Conservation (phyloP, 495 filamentous ascomycete genomes). For the Hypoxylon subgilvum region DNA sequence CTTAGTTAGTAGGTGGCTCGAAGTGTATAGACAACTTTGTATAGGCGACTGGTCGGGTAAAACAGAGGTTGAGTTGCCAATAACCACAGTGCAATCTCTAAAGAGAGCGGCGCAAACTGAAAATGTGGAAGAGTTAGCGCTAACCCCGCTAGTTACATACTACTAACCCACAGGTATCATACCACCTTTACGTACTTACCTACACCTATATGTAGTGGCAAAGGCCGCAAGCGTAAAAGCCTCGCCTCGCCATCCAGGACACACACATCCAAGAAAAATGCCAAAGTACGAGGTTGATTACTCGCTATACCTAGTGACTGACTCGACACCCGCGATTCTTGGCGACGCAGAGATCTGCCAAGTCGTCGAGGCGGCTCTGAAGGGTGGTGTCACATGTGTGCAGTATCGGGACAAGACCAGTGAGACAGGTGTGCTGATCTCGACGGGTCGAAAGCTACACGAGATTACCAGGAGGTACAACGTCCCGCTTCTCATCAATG, state of each 20-base stretch:
- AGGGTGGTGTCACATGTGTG: slow-evolving; percentile 84
- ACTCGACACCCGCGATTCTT: slow-evolving; percentile 78
- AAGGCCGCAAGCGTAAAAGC: slow-evolving; percentile 2
- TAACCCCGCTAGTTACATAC: slow-evolving; percentile 22
- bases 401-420: slow-evolving; percentile 90
- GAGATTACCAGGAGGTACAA: slow-evolving; percentile 66
- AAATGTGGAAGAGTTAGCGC: not conserved
- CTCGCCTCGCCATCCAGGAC: not conserved
- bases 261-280: slow-evolving; percentile 32
- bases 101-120: not conserved
- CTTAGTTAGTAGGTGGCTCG: not conserved
- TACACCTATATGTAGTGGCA: too few relatives aligned
- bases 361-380: slow-evolving; percentile 77
- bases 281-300: slow-evolving; percentile 48
- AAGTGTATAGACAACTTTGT: not conserved
- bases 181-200: too few relatives aligned
- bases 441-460: slow-evolving; percentile 74
- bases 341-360: slow-evolving; percentile 69
- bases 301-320: slow-evolving; percentile 88
- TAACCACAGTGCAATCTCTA: too few relatives aligned
- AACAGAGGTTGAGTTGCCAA: too few relatives aligned
- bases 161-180: too few relatives aligned
- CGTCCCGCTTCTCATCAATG: slow-evolving; percentile 91
- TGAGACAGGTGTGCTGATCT: slow-evolving; percentile 74
- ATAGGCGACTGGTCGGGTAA: not conserved